Evolutionary conservation across 805 yeast genomes (phyloP).

Genomic region (Kodamaea lidongshanica): DNA sequence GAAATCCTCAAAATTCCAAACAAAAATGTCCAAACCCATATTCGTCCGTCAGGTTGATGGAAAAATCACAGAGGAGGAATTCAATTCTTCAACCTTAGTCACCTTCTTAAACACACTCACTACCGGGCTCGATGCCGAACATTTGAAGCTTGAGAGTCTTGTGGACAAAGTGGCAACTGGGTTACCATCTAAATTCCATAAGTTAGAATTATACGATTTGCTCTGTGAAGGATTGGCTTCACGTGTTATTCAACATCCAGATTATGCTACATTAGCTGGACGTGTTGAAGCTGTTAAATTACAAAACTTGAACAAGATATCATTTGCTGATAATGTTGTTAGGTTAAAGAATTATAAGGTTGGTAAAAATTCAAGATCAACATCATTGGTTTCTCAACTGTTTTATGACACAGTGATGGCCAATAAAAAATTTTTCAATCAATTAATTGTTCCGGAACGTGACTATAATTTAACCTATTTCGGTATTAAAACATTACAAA

Average conservation of each 20-base stretch:
- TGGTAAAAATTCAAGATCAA: slow-evolving; percentile 10
- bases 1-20: slow-evolving; percentile 1
- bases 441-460: slow-evolving; percentile 68
- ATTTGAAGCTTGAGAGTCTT: slow-evolving; percentile 7
- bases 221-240: slow-evolving; percentile 31
- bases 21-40: slow-evolving; percentile 2
- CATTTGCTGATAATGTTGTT: slow-evolving; percentile 23
- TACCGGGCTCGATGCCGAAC: slow-evolving; percentile 7
- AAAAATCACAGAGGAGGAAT: slow-evolving; percentile 9
- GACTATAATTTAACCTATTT: slow-evolving; percentile 78
- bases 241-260: slow-evolving; percentile 30
- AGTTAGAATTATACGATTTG: slow-evolving; percentile 21
- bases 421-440: slow-evolving; percentile 60
- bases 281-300: slow-evolving; percentile 28
- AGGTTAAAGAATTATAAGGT: slow-evolving; percentile 12
- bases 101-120: slow-evolving; percentile 7
- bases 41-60: slow-evolving; percentile 9
- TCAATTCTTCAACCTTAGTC: slow-evolving; percentile 3
- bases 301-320: slow-evolving; percentile 13
- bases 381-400: slow-evolving; percentile 53
- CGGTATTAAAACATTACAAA: slow-evolving; percentile 87
- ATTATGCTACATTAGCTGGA: slow-evolving; percentile 32
- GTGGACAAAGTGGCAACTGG: slow-evolving; percentile 9
- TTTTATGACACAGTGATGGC: slow-evolving; percentile 57
- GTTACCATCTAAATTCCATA: slow-evolving; percentile 10